Percentiles rank a stretch among this genome's conserved stretches.
Conservation (phyloP, 805 yeast species). For the Candida corydali region DNA sequence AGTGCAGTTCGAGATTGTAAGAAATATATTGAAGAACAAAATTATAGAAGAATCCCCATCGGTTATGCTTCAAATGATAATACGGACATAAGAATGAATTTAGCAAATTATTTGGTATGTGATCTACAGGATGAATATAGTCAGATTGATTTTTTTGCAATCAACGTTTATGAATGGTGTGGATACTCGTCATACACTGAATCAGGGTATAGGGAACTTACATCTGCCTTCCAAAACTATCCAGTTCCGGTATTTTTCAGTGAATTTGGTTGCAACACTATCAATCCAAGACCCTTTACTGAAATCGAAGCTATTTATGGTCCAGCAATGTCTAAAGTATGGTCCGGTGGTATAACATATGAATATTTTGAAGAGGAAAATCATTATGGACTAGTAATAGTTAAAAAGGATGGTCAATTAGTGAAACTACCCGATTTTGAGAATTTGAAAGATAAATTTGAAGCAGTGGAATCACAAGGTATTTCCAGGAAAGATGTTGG, state of each 20-base stretch:
- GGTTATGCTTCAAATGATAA: constrained; percentile 41
- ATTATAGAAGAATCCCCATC: constrained; percentile 33
- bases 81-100: constrained; percentile 21
- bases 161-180: constrained; percentile 42
- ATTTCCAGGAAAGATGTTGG: constrained; percentile 6
- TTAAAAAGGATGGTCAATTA: constrained; percentile 21
- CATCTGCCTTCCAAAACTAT: constrained; percentile 22
- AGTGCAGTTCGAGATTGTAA: constrained; percentile 35
- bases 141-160: constrained; percentile 30
- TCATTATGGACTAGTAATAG: constrained; percentile 33
- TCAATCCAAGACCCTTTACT: constrained; percentile 35
- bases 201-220: constrained; percentile 34
- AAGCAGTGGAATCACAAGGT: constrained; percentile 18
- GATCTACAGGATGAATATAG: constrained; percentile 11
- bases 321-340: constrained; percentile 27
- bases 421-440: constrained; percentile 26
- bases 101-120: constrained; percentile 31
- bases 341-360: constrained; percentile 38
- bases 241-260: constrained; percentile 37
- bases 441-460: constrained; percentile 21
- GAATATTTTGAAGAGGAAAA: constrained; percentile 34
- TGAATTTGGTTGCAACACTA: constrained; percentile 36
- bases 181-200: constrained; percentile 34
- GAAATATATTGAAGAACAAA: constrained; percentile 20
- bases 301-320: constrained; percentile 35